These are phyloP conservation scores for Aspergillus sp. DNA, from an alignment of 2,329 filamentous ascomycete species.

Conservation along the genomic window DNA sequence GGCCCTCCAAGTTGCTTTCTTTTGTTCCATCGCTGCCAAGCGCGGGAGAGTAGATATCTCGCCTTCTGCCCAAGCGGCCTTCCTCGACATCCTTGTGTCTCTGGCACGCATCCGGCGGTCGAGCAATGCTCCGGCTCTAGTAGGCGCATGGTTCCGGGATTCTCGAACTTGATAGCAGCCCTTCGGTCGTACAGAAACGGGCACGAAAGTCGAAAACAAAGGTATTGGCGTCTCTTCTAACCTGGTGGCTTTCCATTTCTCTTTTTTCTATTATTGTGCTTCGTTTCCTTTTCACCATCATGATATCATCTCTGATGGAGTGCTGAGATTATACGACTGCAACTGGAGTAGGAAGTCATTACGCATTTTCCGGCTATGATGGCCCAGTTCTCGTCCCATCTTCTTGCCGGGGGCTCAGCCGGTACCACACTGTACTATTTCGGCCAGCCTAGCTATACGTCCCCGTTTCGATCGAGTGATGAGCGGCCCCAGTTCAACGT, in stretches of 20 bases:
- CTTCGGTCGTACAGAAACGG: constrained; percentile 10
- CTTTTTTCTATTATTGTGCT: too few relatives aligned
- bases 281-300: background rate
- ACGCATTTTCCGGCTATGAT: constrained; percentile 10
- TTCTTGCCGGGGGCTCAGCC: constrained; percentile 8
- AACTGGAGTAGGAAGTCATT: constrained; percentile 1
- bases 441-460: constrained; percentile 31
- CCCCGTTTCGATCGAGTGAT: constrained; percentile 34
- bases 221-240: constrained; percentile 9
- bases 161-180: constrained; percentile 1
- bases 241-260: too few relatives aligned
- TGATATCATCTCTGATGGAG: constrained; percentile 1
- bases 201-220: constrained; percentile 1
- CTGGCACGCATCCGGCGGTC: constrained; percentile 3
- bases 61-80: background rate
- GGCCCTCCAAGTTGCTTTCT: background rate
- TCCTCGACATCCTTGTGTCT: constrained; percentile 10
- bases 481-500: constrained; percentile 41
- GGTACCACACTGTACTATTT: constrained; percentile 18
- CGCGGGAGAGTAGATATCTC: constrained; percentile 5
- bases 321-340: constrained; percentile 8
- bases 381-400: constrained; percentile 19
- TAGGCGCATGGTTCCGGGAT: constrained; percentile 11
- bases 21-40: background rate
- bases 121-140: constrained; percentile 5